A percentile compares a stretch with the other conserved stretches of the same genome.
phyloP scores from a whole-genome alignment of 768 basidiomycete genomes.

The Agrocybe chaxingu region DNA sequence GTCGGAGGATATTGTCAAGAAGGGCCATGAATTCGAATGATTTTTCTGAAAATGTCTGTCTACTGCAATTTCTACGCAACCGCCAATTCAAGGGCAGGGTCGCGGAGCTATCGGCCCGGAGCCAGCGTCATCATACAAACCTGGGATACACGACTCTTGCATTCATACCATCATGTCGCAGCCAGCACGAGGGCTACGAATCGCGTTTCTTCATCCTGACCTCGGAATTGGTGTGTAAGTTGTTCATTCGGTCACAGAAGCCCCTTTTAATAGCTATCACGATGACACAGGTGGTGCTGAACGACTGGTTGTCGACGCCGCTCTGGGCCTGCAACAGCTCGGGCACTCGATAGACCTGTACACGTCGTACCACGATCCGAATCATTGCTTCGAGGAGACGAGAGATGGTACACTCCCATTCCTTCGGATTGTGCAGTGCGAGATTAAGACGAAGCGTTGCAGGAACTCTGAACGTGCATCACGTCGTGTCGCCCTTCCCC shows the following conservation, averaged over 20 bases:
- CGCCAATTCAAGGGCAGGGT: too few species aligned
- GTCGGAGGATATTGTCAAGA: too few species aligned
- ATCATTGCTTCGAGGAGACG: constrained; percentile 93
- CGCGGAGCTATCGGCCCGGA: too few species aligned
- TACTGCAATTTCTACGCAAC: too few species aligned
- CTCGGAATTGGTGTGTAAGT: constrained; percentile 79
- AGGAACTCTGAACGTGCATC: constrained; percentile 81
- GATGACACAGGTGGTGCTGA: constrained; percentile 81
- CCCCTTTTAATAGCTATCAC: constrained; percentile 9
- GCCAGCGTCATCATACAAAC: too few species aligned
- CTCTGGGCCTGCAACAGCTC: constrained; percentile 77
- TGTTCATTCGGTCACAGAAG: constrained; percentile 8
- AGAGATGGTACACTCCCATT: constrained; percentile 62
- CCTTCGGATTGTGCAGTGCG: background rate
- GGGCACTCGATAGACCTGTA: constrained; percentile 89
- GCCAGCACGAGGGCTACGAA: constrained; percentile 15
- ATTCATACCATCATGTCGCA: too few species aligned
- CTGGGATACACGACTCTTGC: too few species aligned
- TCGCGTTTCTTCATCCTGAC: constrained; percentile 94
- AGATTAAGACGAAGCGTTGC: background rate
- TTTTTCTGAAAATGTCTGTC: too few species aligned
- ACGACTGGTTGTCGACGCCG: constrained; percentile 92
- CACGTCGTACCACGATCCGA: constrained; percentile 87
- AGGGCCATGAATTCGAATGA: too few species aligned
- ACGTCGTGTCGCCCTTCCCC: constrained; percentile 74